These are phyloP conservation scores for Linnemannia elongata DNA, from an alignment of 192 early-diverging fungal genomes.

Conservation along the genomic window DNA sequence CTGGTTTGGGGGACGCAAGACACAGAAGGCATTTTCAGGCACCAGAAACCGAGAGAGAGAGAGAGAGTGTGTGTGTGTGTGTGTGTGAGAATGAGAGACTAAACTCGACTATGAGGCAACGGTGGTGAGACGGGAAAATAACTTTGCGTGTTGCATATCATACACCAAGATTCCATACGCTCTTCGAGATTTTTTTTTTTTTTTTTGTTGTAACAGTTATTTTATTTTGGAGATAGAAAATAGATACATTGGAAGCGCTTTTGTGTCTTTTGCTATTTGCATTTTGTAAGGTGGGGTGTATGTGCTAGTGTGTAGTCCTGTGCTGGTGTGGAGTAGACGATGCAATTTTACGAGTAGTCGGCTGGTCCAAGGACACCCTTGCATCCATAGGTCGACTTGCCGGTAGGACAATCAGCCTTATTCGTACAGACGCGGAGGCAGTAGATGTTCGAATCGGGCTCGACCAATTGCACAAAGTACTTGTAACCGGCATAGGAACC, in stretches of 20 bases:
- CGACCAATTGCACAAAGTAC: constrained; percentile 56
- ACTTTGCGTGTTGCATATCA: no score
- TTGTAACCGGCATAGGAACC: constrained; percentile 46
- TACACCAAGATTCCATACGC: no score
- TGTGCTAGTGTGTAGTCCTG: no score
- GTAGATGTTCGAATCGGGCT: constrained; percentile 58
- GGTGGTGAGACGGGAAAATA: neutral
- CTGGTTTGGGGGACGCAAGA: neutral
- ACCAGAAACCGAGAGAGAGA: neutral
- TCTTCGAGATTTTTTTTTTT: no score
- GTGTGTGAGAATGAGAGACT: no score
- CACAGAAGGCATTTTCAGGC: neutral
- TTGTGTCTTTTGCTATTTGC: constrained; percentile 1
- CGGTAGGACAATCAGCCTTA: constrained; percentile 28
- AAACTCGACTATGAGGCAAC: neutral
- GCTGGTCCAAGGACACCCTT: constrained; percentile 18
- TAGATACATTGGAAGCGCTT: no score
- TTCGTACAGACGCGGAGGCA: constrained; percentile 62
- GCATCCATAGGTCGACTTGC: constrained; percentile 41
- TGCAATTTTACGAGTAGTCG: constrained; percentile 21
- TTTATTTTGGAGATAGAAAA: neutral
- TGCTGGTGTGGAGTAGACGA: neutral
- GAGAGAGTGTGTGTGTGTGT: no score
- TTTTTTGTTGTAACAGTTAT: no score
- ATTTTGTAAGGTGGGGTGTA: neutral